These are phyloP conservation scores for Penicillium cinerascens DNA, from an alignment of 495 filamentous ascomycete genomes.

Conservation along the genomic window DNA sequence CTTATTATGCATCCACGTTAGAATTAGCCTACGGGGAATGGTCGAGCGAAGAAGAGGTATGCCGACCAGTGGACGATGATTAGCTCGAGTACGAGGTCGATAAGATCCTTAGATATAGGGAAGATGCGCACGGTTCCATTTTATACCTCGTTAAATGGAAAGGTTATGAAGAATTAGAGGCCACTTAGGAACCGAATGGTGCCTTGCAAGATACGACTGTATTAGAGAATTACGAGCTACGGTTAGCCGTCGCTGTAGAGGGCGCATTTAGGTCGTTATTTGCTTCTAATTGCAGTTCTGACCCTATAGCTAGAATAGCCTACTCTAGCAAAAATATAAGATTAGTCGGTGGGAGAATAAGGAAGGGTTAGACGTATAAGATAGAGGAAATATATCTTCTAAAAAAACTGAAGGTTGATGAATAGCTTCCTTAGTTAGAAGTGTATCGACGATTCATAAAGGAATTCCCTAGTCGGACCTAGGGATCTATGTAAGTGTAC, in stretches of 20 bases:
- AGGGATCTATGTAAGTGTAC: background rate
- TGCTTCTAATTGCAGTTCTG: background rate
- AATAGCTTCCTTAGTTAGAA: background rate
- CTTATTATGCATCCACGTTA: background rate
- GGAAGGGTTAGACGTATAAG: background rate
- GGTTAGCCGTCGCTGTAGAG: background rate
- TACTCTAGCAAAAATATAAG: background rate
- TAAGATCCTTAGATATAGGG: background rate
- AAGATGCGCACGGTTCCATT: constrained; percentile 1
- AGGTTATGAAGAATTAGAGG: background rate
- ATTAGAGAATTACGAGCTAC: background rate
- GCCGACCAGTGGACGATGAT: background rate
- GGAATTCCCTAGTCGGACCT: background rate
- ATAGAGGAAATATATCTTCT: background rate
- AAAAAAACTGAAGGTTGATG: background rate
- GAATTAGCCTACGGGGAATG: background rate
- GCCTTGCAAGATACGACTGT: background rate
- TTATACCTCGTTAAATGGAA: constrained; percentile 1
- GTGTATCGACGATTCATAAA: background rate
- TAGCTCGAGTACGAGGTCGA: background rate
- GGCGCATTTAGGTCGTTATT: background rate
- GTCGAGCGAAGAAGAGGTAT: background rate
- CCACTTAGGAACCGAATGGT: background rate
- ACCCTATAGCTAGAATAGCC: background rate
- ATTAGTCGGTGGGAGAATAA: background rate